These are phyloP conservation scores for Saccharum hybrid DNA, from an alignment of 202 grass and related monocot genomes.

Conservation along the genomic window DNA sequence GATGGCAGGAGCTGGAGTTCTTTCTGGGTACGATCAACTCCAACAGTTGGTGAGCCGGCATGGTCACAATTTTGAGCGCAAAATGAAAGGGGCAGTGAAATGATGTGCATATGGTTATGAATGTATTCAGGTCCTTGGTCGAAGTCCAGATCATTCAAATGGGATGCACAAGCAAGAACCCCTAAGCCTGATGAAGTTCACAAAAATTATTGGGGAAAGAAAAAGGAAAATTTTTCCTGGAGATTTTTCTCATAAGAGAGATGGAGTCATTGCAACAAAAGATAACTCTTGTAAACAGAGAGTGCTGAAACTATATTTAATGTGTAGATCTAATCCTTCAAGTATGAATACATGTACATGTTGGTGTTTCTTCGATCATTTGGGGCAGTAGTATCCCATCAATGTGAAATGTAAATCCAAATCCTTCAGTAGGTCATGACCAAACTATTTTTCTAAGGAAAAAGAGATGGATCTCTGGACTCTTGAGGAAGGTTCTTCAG, in stretches of 20 bases:
- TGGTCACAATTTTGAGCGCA: constrained; percentile 51
- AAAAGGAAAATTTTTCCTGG: not conserved
- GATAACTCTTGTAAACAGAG: not conserved
- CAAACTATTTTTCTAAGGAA: constrained; percentile 9
- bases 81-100: constrained; percentile 63
- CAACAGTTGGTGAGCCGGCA: constrained; percentile 61
- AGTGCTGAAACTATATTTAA: not conserved
- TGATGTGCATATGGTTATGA: constrained; percentile 38
- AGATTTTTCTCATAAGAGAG: not conserved
- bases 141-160: constrained; percentile 24
- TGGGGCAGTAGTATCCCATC: not conserved
- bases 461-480: not conserved
- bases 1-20: constrained; percentile 93
- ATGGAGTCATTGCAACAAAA: not conserved
- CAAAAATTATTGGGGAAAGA: not conserved
- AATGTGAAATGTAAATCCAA: constrained; percentile 12
- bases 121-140: constrained; percentile 17
- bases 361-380: not conserved
- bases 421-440: not conserved
- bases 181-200: not conserved
- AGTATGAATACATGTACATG: constrained; percentile 2
- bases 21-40: constrained; percentile 83
- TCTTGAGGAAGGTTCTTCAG: not conserved
- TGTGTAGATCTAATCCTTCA: not conserved
- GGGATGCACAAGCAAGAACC: not conserved